These are phyloP conservation scores for Lactifluus pinguis DNA, from an alignment of 768 basidiomycete species.

Conservation along the genomic window DNA sequence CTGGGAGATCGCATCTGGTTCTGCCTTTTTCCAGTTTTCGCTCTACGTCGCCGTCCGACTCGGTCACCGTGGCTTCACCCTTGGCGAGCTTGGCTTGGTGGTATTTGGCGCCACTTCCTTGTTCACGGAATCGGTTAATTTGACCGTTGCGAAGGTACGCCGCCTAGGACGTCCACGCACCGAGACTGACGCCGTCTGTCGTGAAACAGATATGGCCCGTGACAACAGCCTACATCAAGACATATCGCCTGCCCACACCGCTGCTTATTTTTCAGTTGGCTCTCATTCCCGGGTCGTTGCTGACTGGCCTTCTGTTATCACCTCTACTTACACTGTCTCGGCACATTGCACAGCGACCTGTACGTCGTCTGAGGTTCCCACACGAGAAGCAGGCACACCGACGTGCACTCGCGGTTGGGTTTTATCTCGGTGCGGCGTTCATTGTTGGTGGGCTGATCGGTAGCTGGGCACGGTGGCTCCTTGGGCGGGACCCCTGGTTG, in stretches of 20 bases:
- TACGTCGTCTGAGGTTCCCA: conserved; percentile 70
- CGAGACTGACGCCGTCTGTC: background rate
- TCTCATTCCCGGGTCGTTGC: conserved; percentile 81
- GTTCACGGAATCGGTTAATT: conserved; percentile 75
- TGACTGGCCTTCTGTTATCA: conserved; percentile 91
- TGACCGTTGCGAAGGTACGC: conserved; percentile 76
- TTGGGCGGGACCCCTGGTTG: conserved; percentile 81
- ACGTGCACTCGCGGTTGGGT: conserved; percentile 73
- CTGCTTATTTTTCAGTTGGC: conserved; percentile 88
- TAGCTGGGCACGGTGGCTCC: conserved; percentile 85
- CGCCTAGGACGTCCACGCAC: background rate
- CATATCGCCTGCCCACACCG: conserved; percentile 88
- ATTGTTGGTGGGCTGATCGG: conserved; percentile 81
- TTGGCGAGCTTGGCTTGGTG: conserved; percentile 87
- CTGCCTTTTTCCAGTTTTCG: conserved; percentile 84
- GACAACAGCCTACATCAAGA: conserved; percentile 77
- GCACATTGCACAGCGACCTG: conserved; percentile 81
- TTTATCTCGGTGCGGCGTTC: conserved; percentile 67
- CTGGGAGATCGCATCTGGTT: conserved; percentile 63
- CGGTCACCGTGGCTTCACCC: conserved; percentile 89
- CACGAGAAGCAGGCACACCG: conserved; percentile 77
- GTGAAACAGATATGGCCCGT: conserved; percentile 61
- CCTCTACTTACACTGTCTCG: conserved; percentile 88
- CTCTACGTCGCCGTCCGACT: conserved; percentile 84
- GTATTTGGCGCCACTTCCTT: conserved; percentile 82